Percentiles rank a stretch among this genome's conserved stretches.
Evolutionary conservation across 176 grass and related monocot genomes (phyloP).

Genomic region (Echinochloa phyllopogon): DNA sequence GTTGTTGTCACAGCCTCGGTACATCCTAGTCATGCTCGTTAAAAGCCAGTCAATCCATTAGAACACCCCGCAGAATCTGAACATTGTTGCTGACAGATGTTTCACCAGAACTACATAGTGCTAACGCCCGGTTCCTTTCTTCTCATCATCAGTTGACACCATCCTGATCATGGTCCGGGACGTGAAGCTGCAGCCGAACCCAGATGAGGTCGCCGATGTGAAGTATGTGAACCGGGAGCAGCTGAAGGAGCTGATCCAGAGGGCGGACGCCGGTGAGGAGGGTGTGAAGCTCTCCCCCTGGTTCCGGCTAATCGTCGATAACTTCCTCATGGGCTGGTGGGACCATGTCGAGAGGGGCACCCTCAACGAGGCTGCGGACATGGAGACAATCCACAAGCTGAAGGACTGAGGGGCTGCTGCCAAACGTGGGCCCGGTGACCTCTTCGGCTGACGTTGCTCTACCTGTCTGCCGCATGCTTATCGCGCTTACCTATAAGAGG

Average conservation of each 20-base stretch:
- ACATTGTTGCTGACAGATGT: neutral
- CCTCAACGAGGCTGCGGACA: conserved; percentile 65
- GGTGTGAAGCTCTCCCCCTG: conserved; percentile 87
- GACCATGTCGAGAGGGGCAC: conserved; percentile 80
- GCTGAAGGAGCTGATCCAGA: conserved; percentile 74
- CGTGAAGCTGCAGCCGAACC: conserved; percentile 78
- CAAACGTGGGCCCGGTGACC: neutral
- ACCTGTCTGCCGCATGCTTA: neutral
- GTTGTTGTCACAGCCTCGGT: neutral
- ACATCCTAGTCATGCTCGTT: neutral
- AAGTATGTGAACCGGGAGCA: conserved; percentile 80
- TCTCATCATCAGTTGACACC: conserved; percentile 69
- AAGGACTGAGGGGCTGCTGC: conserved; percentile 34
- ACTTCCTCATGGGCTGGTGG: conserved; percentile 97
- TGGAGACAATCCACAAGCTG: conserved; percentile 95
- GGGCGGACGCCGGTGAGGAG: conserved; percentile 76
- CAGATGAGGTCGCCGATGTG: conserved; percentile 78
- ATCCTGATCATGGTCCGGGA: conserved; percentile 82
- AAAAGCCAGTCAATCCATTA: too few species aligned
- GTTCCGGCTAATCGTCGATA: conserved; percentile 86
- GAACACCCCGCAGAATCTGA: neutral
- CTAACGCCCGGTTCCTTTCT: conserved; percentile 17
- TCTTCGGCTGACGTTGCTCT: neutral
- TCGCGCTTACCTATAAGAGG: neutral
- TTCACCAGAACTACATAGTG: neutral